Conservation (phyloP, 805 yeast genomes). For the Saccharomycopsis babjevae region DNA sequence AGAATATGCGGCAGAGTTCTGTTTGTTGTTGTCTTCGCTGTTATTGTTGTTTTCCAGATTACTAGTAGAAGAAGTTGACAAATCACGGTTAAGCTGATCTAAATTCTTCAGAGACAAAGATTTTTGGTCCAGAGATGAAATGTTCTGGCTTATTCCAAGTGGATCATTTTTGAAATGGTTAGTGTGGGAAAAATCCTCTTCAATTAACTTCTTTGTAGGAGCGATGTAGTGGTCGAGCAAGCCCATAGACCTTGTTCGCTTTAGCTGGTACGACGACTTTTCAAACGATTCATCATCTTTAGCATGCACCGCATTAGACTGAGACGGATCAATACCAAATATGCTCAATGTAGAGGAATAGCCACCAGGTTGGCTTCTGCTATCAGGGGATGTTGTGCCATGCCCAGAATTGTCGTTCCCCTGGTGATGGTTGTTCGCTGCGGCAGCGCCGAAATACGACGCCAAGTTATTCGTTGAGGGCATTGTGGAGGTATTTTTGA, state of each 20-base stretch:
- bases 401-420: not conserved
- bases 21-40: conserved; percentile 4
- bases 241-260: conserved; percentile 78
- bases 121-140: conserved; percentile 1
- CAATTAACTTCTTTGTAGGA: conserved; percentile 33
- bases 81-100: conserved; percentile 2
- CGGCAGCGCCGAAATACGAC: conserved; percentile 1
- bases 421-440: not conserved
- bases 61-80: conserved; percentile 19
- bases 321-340: conserved; percentile 28
- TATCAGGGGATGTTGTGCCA: not conserved
- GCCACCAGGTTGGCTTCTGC: not conserved
- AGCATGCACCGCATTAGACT: conserved; percentile 54
- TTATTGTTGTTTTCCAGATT: conserved; percentile 12
- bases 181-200: conserved; percentile 23
- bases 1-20: conserved; percentile 20
- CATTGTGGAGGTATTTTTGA: not conserved
- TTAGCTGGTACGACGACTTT: conserved; percentile 60
- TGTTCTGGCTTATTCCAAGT: conserved; percentile 14
- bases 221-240: conserved; percentile 59
- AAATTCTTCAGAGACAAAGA: conserved; percentile 7
- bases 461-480: conserved; percentile 10
- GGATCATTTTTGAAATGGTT: conserved; percentile 17
- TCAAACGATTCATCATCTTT: conserved; percentile 60
- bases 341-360: not conserved